Evolutionary conservation across 176 grass and related monocot genomes (phyloP), one percentile per base, ranked within the genome.

Genomic region (Oryza glaberrima): DNA sequence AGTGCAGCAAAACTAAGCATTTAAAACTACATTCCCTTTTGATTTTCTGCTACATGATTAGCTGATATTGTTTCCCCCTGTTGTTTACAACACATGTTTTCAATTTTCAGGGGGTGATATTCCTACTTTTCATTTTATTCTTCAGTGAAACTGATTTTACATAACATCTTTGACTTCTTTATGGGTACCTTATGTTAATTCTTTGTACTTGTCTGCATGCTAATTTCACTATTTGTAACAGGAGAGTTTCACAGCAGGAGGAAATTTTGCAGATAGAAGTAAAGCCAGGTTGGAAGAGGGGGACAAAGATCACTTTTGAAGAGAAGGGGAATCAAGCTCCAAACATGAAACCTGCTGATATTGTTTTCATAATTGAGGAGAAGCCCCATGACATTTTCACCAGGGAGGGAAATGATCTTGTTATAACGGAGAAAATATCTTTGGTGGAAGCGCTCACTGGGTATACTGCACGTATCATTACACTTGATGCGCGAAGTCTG

Each of bases 201-300:
- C 10, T 38, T 69, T 70, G 38, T 14, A 19, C 20, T 43, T 76
- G 72, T 14, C 22, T 69, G 51, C 35, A 41, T 65, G 4, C 72
- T 90, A 84, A 87, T 76, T 30, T 76, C 75, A 71, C 17, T 54
- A 49, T 48, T 70, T 26, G 72, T 61, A 85, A 75, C 81, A 97
- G 94, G 90, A 94, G 90, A 82, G 77, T 58, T 19, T 87, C 88
- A 22, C 80, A 89, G 14, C 46, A 85, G 28, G 92, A 97, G 75
- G 95, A 95, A 83, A 98, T 93, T 56, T 54, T 93, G 77, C 85
- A 87, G 1, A 95, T 98, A 63, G 67, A 98, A 65, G 79, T 98
- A 69, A 93, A 95, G 69, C 89, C 92, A 11, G 95, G 95, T 65
- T 98, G 92, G 90, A 93, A 98, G 72, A 95, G 95, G 76, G 95